These are phyloP conservation scores for Cystobasidiopsis lactophilus DNA, from an alignment of 768 basidiomycete species.

Conservation along the genomic window DNA sequence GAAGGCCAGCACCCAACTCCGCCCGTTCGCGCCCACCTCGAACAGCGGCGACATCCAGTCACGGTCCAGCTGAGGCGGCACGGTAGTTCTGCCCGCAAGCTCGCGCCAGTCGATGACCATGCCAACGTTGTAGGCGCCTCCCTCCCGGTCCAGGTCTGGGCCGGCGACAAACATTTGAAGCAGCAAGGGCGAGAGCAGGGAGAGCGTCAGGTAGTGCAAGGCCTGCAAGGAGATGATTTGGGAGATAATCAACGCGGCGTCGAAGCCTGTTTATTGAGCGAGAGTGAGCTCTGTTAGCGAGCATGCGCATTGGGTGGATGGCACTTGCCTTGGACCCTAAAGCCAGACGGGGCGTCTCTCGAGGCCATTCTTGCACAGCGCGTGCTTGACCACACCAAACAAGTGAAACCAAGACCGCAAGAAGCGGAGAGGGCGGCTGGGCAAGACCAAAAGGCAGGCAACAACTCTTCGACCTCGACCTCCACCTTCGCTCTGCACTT, in stretches of 20 bases:
- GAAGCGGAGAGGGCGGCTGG: too few species aligned
- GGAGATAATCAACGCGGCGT: neutral
- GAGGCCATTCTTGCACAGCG: neutral
- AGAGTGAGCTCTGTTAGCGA: neutral
- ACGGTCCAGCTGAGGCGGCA: neutral
- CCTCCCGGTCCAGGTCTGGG: constrained; percentile 22
- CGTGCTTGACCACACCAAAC: too few species aligned
- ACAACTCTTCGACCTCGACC: too few species aligned
- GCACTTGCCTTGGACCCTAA: neutral
- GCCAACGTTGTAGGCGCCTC: constrained; percentile 29
- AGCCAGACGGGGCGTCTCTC: neutral
- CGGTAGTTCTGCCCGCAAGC: constrained; percentile 43
- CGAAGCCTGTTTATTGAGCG: neutral
- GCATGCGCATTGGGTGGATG: too few species aligned
- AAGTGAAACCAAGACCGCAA: too few species aligned
- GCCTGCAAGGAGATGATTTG: constrained; percentile 87
- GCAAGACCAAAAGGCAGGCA: neutral
- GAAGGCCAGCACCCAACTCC: constrained; percentile 75
- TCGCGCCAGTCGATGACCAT: constrained; percentile 98
- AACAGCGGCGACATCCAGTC: neutral
- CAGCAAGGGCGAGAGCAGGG: constrained; percentile 56
- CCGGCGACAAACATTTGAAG: constrained; percentile 43
- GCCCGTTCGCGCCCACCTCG: constrained; percentile 31
- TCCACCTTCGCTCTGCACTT: too few species aligned
- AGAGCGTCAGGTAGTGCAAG: constrained; percentile 75